Base-by-base conservation (phyloP, 352 stramenopile genomes). In the Detonula confervacea region DNA sequence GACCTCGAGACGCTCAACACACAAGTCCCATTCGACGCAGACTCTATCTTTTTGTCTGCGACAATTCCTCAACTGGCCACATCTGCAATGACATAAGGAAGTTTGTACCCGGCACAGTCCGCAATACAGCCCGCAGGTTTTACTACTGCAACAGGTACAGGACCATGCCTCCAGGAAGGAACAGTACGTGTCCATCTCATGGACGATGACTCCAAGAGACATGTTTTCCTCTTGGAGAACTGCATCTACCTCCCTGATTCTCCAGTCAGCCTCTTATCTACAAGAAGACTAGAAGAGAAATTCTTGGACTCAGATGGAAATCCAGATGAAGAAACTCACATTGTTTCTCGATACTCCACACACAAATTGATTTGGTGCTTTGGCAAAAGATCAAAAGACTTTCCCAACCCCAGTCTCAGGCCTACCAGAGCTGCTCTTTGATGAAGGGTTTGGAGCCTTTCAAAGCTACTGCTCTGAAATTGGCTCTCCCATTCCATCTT, bases 341-440 rank as follows among this genome's bases (percentile, higher is more conserved):
- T 66, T 5, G 18, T 33, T 37, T 54, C 18, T 8, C 2, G 22
- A 54, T 66, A 66, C 37, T 66, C 16, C 1, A 54, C 35, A n/a
- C 61, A 69, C 37, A 24, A 46, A 29, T 25, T 69, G 5, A 59
- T 25, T 59, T 69, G 61, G 61, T 47, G 27, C 14, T 29, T 29
- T n/a, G 42, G 61, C n/a, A 14, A 12, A 69, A 11, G 39, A 30
- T 37, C 18, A 55, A 7, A 55, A 57, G 60, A 68, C 60, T 7
- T 68, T 68, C 16, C 60, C 60, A 56, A 68, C 60, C 0, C 61
- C 42, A 49, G 61, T 69, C 1, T 69, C 61, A 9, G 61, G 61
- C n/a, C 61, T 69, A 3, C 61, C 42, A 18, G 61, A 69, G 8
- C 14, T 69, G 8, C 24, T 69, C 5, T 69, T 69, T 47, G 46